A percentile compares a stretch with the other conserved stretches of the same genome.
phyloP scores from a whole-genome alignment of 345 rosid species.

The Geranium brycei region DNA sequence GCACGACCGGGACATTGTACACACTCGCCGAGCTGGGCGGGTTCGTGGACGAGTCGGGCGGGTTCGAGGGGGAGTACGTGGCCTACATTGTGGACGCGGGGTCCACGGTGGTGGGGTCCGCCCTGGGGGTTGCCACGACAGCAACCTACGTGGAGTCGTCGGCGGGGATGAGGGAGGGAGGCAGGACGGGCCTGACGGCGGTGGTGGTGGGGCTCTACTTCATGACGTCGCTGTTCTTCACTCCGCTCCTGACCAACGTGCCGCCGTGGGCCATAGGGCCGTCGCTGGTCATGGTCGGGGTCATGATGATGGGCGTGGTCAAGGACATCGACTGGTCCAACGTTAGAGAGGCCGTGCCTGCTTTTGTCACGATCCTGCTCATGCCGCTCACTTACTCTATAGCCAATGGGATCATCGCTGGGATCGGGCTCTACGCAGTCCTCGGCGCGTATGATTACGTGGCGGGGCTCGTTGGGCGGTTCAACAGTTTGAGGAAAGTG shows the following conservation, averaged over 20 bases:
- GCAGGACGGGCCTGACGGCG: slow-evolving; percentile 79
- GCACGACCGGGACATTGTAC: slow-evolving; percentile 58
- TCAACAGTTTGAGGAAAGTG: slow-evolving; percentile 34
- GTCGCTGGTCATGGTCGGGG: slow-evolving; percentile 68
- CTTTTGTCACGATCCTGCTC: slow-evolving; percentile 65
- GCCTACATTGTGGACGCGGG: slow-evolving; percentile 75
- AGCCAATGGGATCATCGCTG: slow-evolving; percentile 76
- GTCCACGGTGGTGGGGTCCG: slow-evolving; percentile 58
- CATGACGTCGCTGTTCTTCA: slow-evolving; percentile 47
- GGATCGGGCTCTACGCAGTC: slow-evolving; percentile 53
- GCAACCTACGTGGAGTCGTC: slow-evolving; percentile 75
- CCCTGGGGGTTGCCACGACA: slow-evolving; percentile 53
- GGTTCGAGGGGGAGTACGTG: slow-evolving; percentile 65
- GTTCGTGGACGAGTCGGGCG: slow-evolving; percentile 41
- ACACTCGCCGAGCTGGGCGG: slow-evolving; percentile 82
- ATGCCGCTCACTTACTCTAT: slow-evolving; percentile 86
- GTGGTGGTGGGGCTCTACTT: slow-evolving; percentile 47
- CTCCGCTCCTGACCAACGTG: slow-evolving; percentile 54
- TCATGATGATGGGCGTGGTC: slow-evolving; percentile 77
- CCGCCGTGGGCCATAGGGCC: slow-evolving; percentile 96
- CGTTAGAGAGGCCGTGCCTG: slow-evolving; percentile 60
- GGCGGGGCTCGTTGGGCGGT: slow-evolving; percentile 18
- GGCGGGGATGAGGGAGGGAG: slow-evolving; percentile 81
- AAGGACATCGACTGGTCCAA: slow-evolving; percentile 63
- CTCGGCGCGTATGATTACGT: slow-evolving; percentile 40